Base-by-base conservation (phyloP, 768 basidiomycete species). In the Hygrophoropsis aurantiaca region DNA sequence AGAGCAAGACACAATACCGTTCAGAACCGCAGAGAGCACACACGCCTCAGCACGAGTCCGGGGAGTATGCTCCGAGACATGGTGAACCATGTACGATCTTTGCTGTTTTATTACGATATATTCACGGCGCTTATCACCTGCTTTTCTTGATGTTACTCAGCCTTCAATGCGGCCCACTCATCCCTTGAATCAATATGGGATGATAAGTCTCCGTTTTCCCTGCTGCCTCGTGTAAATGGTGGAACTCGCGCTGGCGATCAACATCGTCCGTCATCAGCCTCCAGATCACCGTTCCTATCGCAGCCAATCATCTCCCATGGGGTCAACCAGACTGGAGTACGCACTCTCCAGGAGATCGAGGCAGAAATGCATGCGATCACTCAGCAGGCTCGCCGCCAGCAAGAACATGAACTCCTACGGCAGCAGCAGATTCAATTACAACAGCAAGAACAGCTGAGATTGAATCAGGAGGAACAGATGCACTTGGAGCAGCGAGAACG, bases 141-240 rank as follows among this genome's bases (percentile, higher is more conserved):
- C 21, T 41, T 34, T 51, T 41, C 60, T 54, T 26, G 54, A 36
- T 54, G 60, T 19, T 58, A 62, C 47, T 58, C 67, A 73, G 72
- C 68, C 54, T 70, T 69, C 52, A 58, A 73, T 41, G 36, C 51
- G n/a, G 64, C 66, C 42, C 62, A 65, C 7, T 68, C 75, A 33
- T 82, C 83, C 16, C 70, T 86, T 30, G 86, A 89, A 56, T 79
- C 87, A 11, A 81, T 90, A 58, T 91, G 89, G 89, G 84, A 87
- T 44, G 84, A 90, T 71, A 86, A 79, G 61, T 88, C 87, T 10
- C 79, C 80, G 0, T 86, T 87, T 60, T 86, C 85, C 27, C 73
- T 83, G 41, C 73, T 90, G 50, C 76, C 83, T 33, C 73, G 78
- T 30, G 51, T 65, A 46, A 82, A 79, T 57, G 80, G 82, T 42